These are phyloP conservation scores for Kalmusia sp. DNA, from an alignment of 2,329 filamentous ascomycete genomes.

Conservation along the genomic window DNA sequence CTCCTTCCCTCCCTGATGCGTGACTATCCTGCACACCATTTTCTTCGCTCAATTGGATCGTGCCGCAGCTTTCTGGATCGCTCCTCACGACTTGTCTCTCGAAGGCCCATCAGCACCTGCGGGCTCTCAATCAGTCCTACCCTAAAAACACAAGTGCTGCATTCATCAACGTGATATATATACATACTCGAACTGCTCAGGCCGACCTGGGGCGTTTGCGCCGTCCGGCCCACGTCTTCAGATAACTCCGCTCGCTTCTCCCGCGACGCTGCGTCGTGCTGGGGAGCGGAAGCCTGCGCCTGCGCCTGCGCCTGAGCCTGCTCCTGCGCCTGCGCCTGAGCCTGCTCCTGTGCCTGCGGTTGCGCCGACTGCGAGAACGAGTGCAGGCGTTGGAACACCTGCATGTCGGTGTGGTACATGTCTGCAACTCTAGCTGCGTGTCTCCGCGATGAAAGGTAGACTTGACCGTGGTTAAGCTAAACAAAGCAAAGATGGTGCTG, in stretches of 20 bases:
- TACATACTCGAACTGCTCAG: not conserved
- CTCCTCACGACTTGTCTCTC: not conserved
- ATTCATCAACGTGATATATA: too few relatives aligned
- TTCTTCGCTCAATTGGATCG: not conserved
- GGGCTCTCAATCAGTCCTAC: too few relatives aligned
- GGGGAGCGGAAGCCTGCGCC: too few relatives aligned
- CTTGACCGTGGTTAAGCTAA: not conserved
- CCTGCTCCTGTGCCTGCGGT: not conserved
- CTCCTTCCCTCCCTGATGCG: too few relatives aligned
- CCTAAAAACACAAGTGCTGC: too few relatives aligned
- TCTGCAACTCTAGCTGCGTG: not conserved
- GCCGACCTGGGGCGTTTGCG: not conserved
- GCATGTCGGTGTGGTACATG: slow-evolving; percentile 1
- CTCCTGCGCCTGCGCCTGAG: not conserved
- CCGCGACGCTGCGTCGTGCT: too few relatives aligned
- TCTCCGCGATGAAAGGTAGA: not conserved
- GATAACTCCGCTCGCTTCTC: not conserved
- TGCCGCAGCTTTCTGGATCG: not conserved
- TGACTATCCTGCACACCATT: not conserved
- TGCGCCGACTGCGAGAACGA: not conserved
- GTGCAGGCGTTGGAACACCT: not conserved
- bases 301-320: not conserved
- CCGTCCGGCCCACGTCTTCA: not conserved
- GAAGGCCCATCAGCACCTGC: not conserved
- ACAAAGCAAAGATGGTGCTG: not conserved